Conservation (phyloP, 441 rosid species). For the Pelargonium myrrhifolium region DNA sequence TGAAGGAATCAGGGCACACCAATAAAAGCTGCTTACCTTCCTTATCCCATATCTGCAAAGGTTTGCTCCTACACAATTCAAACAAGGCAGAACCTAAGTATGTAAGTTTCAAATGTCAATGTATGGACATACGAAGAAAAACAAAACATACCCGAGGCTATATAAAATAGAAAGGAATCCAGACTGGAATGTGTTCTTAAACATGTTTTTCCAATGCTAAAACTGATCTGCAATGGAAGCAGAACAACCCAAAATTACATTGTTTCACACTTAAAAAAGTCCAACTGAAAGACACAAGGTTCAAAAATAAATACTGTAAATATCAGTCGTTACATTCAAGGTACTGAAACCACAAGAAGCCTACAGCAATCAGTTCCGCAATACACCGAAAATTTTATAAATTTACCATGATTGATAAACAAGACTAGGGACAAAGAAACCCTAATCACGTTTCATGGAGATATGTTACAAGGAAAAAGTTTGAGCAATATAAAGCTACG, state of each 20-base stretch:
- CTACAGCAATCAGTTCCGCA: not conserved
- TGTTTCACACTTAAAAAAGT: not conserved
- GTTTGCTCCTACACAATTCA: conserved; percentile 63
- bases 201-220: conserved; percentile 35
- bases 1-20: not conserved
- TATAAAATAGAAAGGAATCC: conserved; percentile 85
- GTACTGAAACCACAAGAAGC: not conserved
- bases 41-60: conserved; percentile 96
- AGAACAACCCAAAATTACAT: conserved; percentile 5
- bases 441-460: not conserved
- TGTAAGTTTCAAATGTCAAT: not conserved
- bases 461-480: not conserved
- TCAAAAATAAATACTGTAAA: not conserved
- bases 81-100: conserved; percentile 1
- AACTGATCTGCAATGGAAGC: conserved; percentile 2
- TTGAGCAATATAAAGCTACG: too few relatives aligned
- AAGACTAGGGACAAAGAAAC: not conserved
- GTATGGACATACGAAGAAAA: not conserved
- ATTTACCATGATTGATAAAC: not conserved
- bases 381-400: not conserved
- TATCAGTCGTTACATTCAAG: not conserved
- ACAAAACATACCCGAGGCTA: conserved; percentile 63
- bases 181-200: conserved; percentile 93
- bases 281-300: not conserved
- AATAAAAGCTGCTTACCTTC: conserved; percentile 46